A percentile compares a stretch with the other conserved stretches of the same genome.
Conservation (phyloP, 2,329 filamentous ascomycete species). For the Hymenotorrendiella dingleyae region DNA sequence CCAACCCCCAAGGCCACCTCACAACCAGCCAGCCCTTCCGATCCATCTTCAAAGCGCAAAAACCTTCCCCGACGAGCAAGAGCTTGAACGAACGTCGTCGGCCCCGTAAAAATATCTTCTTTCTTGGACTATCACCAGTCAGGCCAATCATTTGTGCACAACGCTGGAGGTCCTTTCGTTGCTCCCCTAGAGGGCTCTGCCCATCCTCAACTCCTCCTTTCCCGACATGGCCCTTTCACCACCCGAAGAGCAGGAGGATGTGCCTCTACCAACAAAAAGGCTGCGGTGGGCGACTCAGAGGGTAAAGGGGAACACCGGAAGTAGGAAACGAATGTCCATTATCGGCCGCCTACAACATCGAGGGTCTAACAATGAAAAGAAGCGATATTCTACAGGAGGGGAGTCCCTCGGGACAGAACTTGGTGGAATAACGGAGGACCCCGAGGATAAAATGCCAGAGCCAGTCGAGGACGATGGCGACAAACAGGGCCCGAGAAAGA, state of each 20-base stretch:
- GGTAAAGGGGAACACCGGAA: slow-evolving; percentile 67
- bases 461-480: slow-evolving; percentile 34
- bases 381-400: slow-evolving; percentile 43
- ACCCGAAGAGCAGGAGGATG: slow-evolving; percentile 33
- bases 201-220: slow-evolving; percentile 14
- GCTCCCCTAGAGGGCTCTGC: slow-evolving; percentile 17
- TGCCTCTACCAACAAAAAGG: slow-evolving; percentile 61
- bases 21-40: neutral
- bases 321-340: slow-evolving; percentile 75
- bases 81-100: too few relatives aligned
- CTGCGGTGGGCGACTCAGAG: slow-evolving; percentile 96
- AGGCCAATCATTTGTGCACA: neutral
- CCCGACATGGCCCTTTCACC: slow-evolving; percentile 17
- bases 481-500: slow-evolving; percentile 41
- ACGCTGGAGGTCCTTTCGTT: slow-evolving; percentile 12
- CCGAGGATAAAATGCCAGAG: slow-evolving; percentile 13
- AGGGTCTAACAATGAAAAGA: slow-evolving; percentile 62
- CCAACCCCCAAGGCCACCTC: slow-evolving; percentile 5
- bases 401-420: slow-evolving; percentile 32
- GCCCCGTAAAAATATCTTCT: neutral
- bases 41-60: too few relatives aligned
- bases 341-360: slow-evolving; percentile 65
- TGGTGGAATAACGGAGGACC: slow-evolving; percentile 26
- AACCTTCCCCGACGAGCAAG: too few relatives aligned
- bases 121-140: neutral